phyloP scores from a whole-genome alignment of 1,284 basidiomycete genomes.

The Sanghuangporus weigelae region DNA sequence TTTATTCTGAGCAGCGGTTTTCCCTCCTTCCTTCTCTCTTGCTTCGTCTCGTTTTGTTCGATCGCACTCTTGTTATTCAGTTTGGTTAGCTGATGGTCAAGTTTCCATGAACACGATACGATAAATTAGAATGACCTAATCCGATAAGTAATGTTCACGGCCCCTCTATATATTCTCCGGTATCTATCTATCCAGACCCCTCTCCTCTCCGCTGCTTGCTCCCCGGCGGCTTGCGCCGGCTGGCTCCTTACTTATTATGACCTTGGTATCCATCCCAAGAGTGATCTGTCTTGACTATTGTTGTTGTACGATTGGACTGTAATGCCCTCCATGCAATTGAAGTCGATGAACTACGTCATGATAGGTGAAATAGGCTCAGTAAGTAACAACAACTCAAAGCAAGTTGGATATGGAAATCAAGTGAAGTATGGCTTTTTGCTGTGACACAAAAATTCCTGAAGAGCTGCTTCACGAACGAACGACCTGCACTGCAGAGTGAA shows the following conservation, averaged over 20 bases:
- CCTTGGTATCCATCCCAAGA: background rate
- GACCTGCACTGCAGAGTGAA: no score
- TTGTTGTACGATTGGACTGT: no score
- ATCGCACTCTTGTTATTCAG: background rate
- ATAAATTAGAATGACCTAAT: background rate
- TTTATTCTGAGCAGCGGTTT: conserved; percentile 30
- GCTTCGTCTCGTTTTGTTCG: background rate
- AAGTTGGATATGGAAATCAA: no score
- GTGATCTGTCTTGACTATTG: no score
- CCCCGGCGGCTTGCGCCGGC: background rate
- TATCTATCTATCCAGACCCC: background rate
- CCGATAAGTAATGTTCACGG: background rate
- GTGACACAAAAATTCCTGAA: no score
- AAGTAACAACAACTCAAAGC: no score
- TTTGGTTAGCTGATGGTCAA: background rate
- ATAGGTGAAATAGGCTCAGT: no score
- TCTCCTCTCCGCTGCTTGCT: background rate
- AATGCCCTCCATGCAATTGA: no score
- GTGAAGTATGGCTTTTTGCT: no score
- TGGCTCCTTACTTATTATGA: background rate
- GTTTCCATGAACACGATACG: background rate
- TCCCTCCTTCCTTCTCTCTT: background rate
- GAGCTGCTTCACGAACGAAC: no score
- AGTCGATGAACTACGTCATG: no score
- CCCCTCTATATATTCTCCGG: background rate